A percentile compares a stretch with the other conserved stretches of the same genome.
Conservation (phyloP, 1,139 yeast genomes). For the Pichia sp. region DNA sequence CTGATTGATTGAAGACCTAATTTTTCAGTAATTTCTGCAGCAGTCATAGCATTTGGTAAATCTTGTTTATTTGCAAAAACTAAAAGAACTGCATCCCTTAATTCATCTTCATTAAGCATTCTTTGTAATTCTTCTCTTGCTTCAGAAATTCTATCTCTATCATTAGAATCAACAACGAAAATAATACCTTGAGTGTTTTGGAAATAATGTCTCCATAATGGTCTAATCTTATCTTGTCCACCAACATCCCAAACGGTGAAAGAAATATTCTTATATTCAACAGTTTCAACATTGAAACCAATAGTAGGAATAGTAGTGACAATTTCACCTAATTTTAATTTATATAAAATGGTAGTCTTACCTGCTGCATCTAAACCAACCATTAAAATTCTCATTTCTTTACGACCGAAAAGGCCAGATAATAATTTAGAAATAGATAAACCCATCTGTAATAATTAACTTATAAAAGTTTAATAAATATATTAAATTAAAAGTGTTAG, state of each 20-base stretch:
- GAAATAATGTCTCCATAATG: slow-evolving; percentile 93
- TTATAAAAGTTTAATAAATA: not conserved
- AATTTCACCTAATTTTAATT: slow-evolving; percentile 85
- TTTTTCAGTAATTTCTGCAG: slow-evolving; percentile 82
- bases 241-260: slow-evolving; percentile 97
- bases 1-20: slow-evolving; percentile 77
- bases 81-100: slow-evolving; percentile 81
- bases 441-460: slow-evolving; percentile 53
- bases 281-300: slow-evolving; percentile 92
- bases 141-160: slow-evolving; percentile 88
- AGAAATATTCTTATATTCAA: slow-evolving; percentile 88
- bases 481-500: slow-evolving; percentile 1
- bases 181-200: slow-evolving; percentile 93
- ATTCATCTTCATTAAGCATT: slow-evolving; percentile 90
- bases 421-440: slow-evolving; percentile 81
- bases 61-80: slow-evolving; percentile 93
- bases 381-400: slow-evolving; percentile 89
- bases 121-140: slow-evolving; percentile 92
- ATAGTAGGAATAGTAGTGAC: slow-evolving; percentile 92
- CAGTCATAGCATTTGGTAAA: slow-evolving; percentile 87
- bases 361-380: slow-evolving; percentile 93
- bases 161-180: slow-evolving; percentile 89
- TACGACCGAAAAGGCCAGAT: slow-evolving; percentile 77
- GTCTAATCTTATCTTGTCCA: slow-evolving; percentile 95
- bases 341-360: slow-evolving; percentile 85